phyloP scores from a whole-genome alignment of 805 yeast genomes.

The Alloascoidea hylecoeti region DNA sequence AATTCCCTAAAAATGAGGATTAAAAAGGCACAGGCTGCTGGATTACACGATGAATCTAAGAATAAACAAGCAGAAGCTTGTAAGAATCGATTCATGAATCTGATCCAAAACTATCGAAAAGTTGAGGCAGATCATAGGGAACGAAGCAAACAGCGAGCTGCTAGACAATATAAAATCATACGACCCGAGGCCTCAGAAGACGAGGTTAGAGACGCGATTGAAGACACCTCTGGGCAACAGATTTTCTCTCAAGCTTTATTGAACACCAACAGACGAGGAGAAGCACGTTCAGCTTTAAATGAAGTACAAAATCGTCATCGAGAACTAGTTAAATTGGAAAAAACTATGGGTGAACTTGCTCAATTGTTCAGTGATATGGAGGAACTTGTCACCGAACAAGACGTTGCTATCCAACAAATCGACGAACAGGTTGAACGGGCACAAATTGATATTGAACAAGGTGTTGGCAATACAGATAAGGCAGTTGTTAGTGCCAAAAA shows the following conservation, averaged over 20 bases:
- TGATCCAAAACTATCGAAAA: slow-evolving; percentile 76
- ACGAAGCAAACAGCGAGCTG: slow-evolving; percentile 76
- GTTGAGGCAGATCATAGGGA: slow-evolving; percentile 80
- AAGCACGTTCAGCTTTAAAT: slow-evolving; percentile 87
- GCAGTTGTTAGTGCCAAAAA: slow-evolving; percentile 82
- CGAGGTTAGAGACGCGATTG: slow-evolving; percentile 76
- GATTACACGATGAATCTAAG: slow-evolving; percentile 51
- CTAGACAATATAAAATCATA: slow-evolving; percentile 83
- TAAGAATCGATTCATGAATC: slow-evolving; percentile 71
- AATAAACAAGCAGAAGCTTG: slow-evolving; percentile 83
- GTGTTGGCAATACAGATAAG: slow-evolving; percentile 84
- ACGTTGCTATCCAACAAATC: slow-evolving; percentile 69
- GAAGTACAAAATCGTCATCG: slow-evolving; percentile 95
- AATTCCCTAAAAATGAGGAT: slow-evolving; percentile 60
- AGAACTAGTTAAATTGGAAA: slow-evolving; percentile 87
- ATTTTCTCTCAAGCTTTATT: slow-evolving; percentile 87
- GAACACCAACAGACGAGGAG: slow-evolving; percentile 82
- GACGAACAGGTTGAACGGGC: slow-evolving; percentile 74
- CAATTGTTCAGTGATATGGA: slow-evolving; percentile 95
- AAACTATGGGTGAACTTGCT: slow-evolving; percentile 89
- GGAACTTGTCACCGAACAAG: slow-evolving; percentile 90
- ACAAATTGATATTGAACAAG: slow-evolving; percentile 83
- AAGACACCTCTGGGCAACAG: slow-evolving; percentile 76
- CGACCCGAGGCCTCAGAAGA: slow-evolving; percentile 74
- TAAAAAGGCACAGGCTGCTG: slow-evolving; percentile 52